Conservation (phyloP, 768 basidiomycete genomes). For the Leccinum obscurum region DNA sequence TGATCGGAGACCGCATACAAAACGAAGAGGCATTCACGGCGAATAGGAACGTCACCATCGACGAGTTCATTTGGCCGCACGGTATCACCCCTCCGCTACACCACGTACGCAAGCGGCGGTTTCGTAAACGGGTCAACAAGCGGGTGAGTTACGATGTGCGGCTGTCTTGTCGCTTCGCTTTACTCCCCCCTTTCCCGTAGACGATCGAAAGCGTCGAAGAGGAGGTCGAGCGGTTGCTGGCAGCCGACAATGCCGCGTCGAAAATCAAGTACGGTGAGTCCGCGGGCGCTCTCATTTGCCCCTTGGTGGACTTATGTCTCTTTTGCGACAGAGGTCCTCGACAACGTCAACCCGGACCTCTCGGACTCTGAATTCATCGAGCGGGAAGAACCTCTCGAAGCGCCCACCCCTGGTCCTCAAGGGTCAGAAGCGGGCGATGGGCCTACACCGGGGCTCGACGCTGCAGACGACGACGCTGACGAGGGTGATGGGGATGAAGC, state of each 20-base stretch:
- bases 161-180: neutral
- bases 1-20: slow-evolving; percentile 75
- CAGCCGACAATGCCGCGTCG: slow-evolving; percentile 72
- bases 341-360: slow-evolving; percentile 88
- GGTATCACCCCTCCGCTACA: slow-evolving; percentile 93
- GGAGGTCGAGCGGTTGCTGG: slow-evolving; percentile 85
- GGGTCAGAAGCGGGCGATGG: slow-evolving; percentile 66
- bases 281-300: neutral
- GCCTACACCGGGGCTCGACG: slow-evolving; percentile 52
- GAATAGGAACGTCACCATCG: slow-evolving; percentile 78
- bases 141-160: slow-evolving; percentile 47
- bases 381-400: slow-evolving; percentile 57
- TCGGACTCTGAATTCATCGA: slow-evolving; percentile 89
- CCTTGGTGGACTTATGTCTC: slow-evolving; percentile 1
- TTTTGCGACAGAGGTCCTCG: slow-evolving; percentile 65
- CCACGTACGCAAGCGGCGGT: slow-evolving; percentile 87
- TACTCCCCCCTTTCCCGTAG: slow-evolving; percentile 39
- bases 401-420: slow-evolving; percentile 68
- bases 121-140: slow-evolving; percentile 85
- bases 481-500: slow-evolving; percentile 57
- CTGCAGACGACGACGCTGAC: slow-evolving; percentile 59
- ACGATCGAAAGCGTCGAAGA: slow-evolving; percentile 94
- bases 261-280: slow-evolving; percentile 75
- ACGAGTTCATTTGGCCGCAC: slow-evolving; percentile 97
- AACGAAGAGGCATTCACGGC: slow-evolving; percentile 64